Conservation (phyloP, 495 filamentous ascomycete species). For the Penicillium paxilli region DNA sequence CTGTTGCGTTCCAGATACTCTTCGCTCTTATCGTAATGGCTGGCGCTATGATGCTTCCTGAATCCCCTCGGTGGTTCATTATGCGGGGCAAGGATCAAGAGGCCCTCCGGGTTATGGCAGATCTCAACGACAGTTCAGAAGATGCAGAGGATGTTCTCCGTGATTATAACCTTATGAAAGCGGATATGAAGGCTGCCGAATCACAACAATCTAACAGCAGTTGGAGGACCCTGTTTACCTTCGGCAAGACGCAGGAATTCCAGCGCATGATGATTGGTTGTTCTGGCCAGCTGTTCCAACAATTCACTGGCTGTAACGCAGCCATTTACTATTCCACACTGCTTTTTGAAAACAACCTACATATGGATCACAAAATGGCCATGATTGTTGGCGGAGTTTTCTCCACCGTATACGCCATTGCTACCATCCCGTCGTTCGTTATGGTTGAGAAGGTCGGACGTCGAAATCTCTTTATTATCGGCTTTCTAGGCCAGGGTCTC, state of each 20-base stretch:
- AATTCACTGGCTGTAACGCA: conserved; percentile 73
- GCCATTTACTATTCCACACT: conserved; percentile 85
- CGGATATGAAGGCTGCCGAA: conserved; percentile 31
- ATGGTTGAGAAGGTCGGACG: conserved; percentile 71
- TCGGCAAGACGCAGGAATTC: conserved; percentile 47
- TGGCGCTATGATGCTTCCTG: conserved; percentile 63
- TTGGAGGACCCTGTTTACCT: conserved; percentile 38
- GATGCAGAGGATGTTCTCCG: conserved; percentile 33
- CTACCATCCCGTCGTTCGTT: conserved; percentile 61
- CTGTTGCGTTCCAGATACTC: conserved; percentile 76
- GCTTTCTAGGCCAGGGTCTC: conserved; percentile 58
- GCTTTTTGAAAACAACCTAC: conserved; percentile 67
- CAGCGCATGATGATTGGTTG: conserved; percentile 46
- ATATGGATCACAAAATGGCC: conserved; percentile 55
- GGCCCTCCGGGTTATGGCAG: conserved; percentile 63
- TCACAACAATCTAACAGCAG: conserved; percentile 36
- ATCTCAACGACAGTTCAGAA: conserved; percentile 40
- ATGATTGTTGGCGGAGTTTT: conserved; percentile 77
- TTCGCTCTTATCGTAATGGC: conserved; percentile 63
- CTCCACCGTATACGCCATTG: conserved; percentile 73
- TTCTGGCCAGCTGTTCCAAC: conserved; percentile 68
- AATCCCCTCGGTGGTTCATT: conserved; percentile 78
- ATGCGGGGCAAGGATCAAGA: conserved; percentile 59
- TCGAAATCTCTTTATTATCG: conserved; percentile 68
- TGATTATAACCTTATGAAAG: conserved; percentile 52